phyloP scores from a whole-genome alignment of 2,329 filamentous ascomycete genomes.

The Dactylonectria estremocensis region DNA sequence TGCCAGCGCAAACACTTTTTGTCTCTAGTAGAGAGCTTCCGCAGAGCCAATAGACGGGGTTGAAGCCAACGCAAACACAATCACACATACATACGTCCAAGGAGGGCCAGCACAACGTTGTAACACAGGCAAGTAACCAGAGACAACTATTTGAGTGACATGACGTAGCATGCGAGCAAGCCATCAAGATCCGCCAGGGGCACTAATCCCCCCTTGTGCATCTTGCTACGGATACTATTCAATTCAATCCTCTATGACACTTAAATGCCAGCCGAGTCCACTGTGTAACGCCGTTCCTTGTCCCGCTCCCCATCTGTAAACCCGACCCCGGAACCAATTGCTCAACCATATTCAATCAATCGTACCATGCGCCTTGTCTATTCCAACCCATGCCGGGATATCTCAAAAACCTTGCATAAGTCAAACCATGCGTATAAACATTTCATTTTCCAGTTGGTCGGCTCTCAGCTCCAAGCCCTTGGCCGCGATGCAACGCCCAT shows the following conservation, averaged over 20 bases:
- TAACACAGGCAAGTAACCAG: not conserved
- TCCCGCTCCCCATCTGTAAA: conserved; percentile 13
- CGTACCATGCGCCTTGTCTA: conserved; percentile 40
- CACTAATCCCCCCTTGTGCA: not conserved
- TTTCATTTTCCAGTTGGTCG: not conserved
- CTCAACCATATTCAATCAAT: conserved; percentile 34
- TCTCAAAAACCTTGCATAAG: conserved; percentile 25
- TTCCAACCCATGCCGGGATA: conserved; percentile 33
- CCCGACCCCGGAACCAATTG: conserved; percentile 18
- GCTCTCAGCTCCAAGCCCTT: conserved; percentile 44
- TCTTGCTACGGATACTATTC: not conserved
- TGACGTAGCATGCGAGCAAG: not conserved
- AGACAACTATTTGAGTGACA: not conserved
- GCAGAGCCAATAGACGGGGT: too few species aligned
- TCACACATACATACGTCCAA: not conserved
- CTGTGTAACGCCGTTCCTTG: conserved; percentile 21
- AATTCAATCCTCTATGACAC: conserved; percentile 26
- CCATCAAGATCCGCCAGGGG: not conserved
- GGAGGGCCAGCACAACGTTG: not conserved
- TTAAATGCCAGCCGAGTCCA: conserved; percentile 29
- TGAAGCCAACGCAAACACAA: not conserved
- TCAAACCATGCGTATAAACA: conserved; percentile 14
- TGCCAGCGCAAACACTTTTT: too few species aligned
- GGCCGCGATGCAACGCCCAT: conserved; percentile 42
- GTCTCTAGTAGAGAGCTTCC: too few species aligned